phyloP scores from a whole-genome alignment of 805 yeast species.

The Candida cerambycidarum region DNA sequence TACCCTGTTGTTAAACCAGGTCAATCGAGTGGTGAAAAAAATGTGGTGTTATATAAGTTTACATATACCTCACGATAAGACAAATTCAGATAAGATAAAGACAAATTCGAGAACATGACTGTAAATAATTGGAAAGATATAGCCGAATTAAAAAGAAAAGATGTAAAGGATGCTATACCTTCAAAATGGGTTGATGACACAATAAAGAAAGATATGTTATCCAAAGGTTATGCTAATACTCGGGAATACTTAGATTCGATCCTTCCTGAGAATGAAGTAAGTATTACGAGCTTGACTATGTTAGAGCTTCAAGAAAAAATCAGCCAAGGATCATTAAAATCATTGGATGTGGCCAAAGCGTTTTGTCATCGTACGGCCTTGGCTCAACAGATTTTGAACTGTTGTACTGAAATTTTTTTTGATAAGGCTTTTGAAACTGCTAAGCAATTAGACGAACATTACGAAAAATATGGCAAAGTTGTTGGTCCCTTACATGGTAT shows the following conservation, averaged over 20 bases:
- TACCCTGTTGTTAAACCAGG: no score
- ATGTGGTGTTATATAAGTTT: no score
- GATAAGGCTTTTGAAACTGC: constrained; percentile 22
- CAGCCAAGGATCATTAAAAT: constrained; percentile 16
- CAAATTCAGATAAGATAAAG: no score
- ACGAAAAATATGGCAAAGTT: constrained; percentile 6
- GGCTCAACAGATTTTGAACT: constrained; percentile 53
- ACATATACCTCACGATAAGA: no score
- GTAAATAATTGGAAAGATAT: constrained; percentile 3
- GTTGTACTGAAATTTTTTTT: constrained; percentile 38
- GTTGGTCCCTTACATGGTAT: constrained; percentile 20
- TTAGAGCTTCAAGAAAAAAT: constrained; percentile 2
- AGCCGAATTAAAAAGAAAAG: not conserved
- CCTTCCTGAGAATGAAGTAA: constrained; percentile 11
- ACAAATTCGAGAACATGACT: not conserved
- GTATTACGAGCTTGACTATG: constrained; percentile 12
- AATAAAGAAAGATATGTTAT: not conserved
- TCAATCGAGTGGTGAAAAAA: no score
- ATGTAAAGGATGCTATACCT: constrained; percentile 5
- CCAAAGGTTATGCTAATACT: constrained; percentile 8
- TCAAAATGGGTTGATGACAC: constrained; percentile 6
- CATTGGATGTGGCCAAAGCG: constrained; percentile 51
- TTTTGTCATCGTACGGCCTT: constrained; percentile 59
- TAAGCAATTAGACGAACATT: constrained; percentile 18
- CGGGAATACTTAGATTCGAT: constrained; percentile 9